Evolutionary conservation across 2,329 filamentous ascomycete species (phyloP).

Genomic region (Stachybotrys elegans): DNA sequence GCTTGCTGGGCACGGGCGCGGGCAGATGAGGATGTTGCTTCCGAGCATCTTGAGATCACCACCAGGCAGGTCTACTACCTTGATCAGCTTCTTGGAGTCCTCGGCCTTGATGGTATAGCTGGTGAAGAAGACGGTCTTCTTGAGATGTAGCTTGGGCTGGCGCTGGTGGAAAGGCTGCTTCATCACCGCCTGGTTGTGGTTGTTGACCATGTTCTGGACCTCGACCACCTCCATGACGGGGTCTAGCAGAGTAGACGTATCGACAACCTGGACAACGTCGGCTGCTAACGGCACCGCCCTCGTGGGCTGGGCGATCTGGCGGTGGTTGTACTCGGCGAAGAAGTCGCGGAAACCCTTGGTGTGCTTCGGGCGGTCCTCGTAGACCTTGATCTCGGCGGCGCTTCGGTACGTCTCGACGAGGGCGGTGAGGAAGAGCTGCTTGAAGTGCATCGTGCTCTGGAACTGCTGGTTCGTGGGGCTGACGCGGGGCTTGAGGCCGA

Average conservation of each 20-base stretch:
- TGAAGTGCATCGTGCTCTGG: constrained; percentile 82
- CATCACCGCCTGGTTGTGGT: constrained; percentile 62
- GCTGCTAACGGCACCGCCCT: constrained; percentile 64
- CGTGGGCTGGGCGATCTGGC: constrained; percentile 41
- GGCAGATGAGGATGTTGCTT: constrained; percentile 87
- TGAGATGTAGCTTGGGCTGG: constrained; percentile 59
- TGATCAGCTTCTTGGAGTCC: constrained; percentile 68
- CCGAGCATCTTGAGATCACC: constrained; percentile 75
- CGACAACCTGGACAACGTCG: constrained; percentile 82
- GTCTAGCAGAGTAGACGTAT: constrained; percentile 68
- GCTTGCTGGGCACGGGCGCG: constrained; percentile 64
- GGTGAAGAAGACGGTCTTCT: constrained; percentile 86
- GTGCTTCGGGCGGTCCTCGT: constrained; percentile 62
- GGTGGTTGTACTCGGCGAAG: constrained; percentile 70
- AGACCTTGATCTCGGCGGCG: constrained; percentile 76
- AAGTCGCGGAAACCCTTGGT: constrained; percentile 82
- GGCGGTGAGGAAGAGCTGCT: constrained; percentile 75
- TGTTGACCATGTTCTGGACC: constrained; percentile 84
- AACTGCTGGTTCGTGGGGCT: constrained; percentile 78
- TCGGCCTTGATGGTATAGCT: constrained; percentile 75
- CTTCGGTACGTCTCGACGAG: constrained; percentile 80
- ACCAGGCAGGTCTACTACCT: constrained; percentile 60
- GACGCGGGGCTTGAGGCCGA: constrained; percentile 79
- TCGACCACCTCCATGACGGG: constrained; percentile 76
- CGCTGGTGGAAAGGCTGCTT: constrained; percentile 27